Percentiles rank a stretch among this genome's conserved stretches.
phyloP scores from a whole-genome alignment of 495 filamentous ascomycete species.

The Parmelia sp. region DNA sequence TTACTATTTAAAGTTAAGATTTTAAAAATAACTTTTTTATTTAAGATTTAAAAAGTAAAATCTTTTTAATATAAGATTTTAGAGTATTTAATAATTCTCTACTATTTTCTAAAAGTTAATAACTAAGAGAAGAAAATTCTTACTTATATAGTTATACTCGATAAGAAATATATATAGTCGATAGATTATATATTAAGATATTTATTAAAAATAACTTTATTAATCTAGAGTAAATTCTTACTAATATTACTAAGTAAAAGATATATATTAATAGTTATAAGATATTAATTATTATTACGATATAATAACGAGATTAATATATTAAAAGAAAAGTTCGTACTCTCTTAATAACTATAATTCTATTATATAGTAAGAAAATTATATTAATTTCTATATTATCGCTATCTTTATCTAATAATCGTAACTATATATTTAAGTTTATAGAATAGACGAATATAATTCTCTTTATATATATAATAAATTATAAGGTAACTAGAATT shows the following conservation, averaged over 20 bases:
- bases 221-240: not conserved
- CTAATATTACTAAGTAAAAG: not conserved
- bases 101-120: too few relatives aligned
- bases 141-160: not conserved
- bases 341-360: not conserved
- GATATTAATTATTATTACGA: not conserved
- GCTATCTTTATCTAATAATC: too few relatives aligned
- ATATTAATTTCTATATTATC: not conserved
- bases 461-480: too few relatives aligned
- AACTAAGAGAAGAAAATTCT: not conserved
- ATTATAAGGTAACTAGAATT: not conserved
- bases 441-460: too few relatives aligned
- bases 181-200: not conserved
- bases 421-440: too few relatives aligned
- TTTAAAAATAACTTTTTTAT: too few relatives aligned
- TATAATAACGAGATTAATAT: not conserved
- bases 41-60: too few relatives aligned
- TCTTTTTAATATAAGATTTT: too few relatives aligned
- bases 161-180: conserved; percentile 5
- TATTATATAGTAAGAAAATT: too few relatives aligned
- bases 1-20: too few relatives aligned
- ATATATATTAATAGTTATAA: not conserved
- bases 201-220: conserved; percentile 9
- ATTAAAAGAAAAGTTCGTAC: not conserved
- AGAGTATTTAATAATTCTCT: not conserved